Conservation (phyloP, 2,329 filamentous ascomycete genomes). For the Aspergillus japonicus region DNA sequence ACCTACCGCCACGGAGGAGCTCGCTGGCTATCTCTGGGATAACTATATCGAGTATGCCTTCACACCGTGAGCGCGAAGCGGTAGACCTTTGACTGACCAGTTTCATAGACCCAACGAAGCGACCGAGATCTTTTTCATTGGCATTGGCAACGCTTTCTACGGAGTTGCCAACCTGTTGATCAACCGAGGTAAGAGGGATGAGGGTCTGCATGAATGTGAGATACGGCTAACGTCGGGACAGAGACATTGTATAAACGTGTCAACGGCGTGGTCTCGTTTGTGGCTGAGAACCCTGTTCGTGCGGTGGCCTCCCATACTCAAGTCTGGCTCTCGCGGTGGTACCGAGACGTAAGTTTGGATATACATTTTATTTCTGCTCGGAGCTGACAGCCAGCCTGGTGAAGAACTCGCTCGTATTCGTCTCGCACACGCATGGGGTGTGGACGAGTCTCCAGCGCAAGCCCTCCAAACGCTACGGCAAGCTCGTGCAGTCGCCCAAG, state of each 20-base stretch:
- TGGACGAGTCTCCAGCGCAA: constrained; percentile 64
- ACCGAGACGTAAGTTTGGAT: constrained; percentile 58
- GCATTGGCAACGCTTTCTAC: constrained; percentile 83
- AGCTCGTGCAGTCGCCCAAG: constrained; percentile 48
- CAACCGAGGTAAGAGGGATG: constrained; percentile 60
- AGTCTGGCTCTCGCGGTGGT: constrained; percentile 72
- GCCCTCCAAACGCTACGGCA: constrained; percentile 58
- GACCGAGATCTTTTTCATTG: constrained; percentile 78
- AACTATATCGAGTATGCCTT: constrained; percentile 77
- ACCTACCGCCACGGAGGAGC: constrained; percentile 61
- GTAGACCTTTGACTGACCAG: not conserved
- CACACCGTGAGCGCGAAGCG: too few species aligned
- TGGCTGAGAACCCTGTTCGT: constrained; percentile 70
- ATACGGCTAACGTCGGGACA: constrained; percentile 18
- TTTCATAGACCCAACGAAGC: constrained; percentile 57
- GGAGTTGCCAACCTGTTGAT: constrained; percentile 79
- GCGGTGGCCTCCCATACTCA: constrained; percentile 76
- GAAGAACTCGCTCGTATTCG: constrained; percentile 72
- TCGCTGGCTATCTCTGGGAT: constrained; percentile 89
- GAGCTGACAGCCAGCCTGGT: not conserved
- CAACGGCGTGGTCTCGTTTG: constrained; percentile 75
- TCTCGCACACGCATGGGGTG: constrained; percentile 71
- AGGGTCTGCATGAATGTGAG: not conserved
- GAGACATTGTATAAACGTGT: constrained; percentile 65
- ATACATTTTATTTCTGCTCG: not conserved